Base-by-base conservation (phyloP, 371 early-diverging fungal genomes). In the Mortierella sp. region DNA sequence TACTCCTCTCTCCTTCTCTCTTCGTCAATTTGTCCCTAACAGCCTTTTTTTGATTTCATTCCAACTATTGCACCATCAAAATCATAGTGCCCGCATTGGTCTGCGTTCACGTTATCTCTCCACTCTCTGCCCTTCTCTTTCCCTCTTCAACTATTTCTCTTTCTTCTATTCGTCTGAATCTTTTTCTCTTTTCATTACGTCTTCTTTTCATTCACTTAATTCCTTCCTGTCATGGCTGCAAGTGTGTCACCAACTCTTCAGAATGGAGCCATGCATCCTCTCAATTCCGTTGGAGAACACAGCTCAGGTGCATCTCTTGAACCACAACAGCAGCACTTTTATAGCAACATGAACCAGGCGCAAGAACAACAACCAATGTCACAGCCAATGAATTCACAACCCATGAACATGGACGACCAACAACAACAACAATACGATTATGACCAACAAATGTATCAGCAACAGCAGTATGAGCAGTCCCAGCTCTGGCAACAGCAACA, bases 401-500 rank as follows among this genome's bases (percentile, higher is more conserved):
- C 60, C 7, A 35, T 59, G 58, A 32, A 58, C 45, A 61, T 63
- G 45, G 45, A 61, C 22, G 19, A 51, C 4, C 63, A 76, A 0
- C 70, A 64, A 26, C 68, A 64, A 31, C 75, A 64, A 40, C 72
- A 68, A 37, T 34, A 47, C 6, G 73, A 72, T 29, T 68, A 66
- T 35, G 70, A 79, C 26, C 65, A 79, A 13, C 72, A 67, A 17
- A 17, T 59, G 58, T 55, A 60, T n/a, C 61, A 75, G 32, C 76
- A 75, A 9, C 70, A 75, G n/a, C 71, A 59, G 5, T 71, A 67
- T 31, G 63, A 67, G 10, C 73, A 78, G 31, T 26, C 55, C 1
- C 72, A 72, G 22, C 66, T 68, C 0, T 68, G 66, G 69, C 68
- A 69, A 19, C 72, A 70, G 49, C 76, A 70, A 37, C 62, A 70